A percentile compares a stretch with the other conserved stretches of the same genome.
Evolutionary conservation across 768 basidiomycete species (phyloP).

Genomic region (Cystofilobasidium macerans): DNA sequence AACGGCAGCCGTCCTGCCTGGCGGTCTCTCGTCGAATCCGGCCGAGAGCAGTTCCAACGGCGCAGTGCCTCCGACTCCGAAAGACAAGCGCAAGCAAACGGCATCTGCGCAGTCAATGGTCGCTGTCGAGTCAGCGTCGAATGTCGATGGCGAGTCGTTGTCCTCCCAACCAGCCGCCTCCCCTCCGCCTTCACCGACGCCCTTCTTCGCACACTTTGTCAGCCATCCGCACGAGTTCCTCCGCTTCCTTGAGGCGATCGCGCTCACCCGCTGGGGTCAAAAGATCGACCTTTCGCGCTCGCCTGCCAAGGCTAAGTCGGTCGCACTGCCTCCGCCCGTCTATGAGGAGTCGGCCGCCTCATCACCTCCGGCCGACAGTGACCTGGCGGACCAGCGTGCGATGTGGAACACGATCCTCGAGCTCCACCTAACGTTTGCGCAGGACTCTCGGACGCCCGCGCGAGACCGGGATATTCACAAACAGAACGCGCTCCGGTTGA

Average conservation of each 20-base stretch:
- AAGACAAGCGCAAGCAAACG: not conserved
- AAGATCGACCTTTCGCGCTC: conserved; percentile 38
- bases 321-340: conserved; percentile 15
- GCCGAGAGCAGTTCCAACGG: not conserved
- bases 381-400: conserved; percentile 56
- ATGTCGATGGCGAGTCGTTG: not conserved
- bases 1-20: conserved; percentile 4
- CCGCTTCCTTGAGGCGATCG: conserved; percentile 78
- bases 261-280: conserved; percentile 67
- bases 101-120: not conserved
- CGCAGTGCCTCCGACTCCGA: not conserved
- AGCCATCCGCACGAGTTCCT: conserved; percentile 76
- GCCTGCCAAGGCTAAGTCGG: conserved; percentile 13
- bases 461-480: conserved; percentile 34
- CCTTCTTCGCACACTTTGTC: conserved; percentile 90
- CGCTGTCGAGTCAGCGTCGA: not conserved
- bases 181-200: conserved; percentile 56
- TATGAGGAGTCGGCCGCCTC: conserved; percentile 2
- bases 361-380: conserved; percentile 44
- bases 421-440: conserved; percentile 57
- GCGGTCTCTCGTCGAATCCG: not conserved
- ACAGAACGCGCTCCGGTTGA: conserved; percentile 61
- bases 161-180: conserved; percentile 21
- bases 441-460: too few species aligned
- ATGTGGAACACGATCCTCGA: conserved; percentile 95